Percentiles rank a stretch among this genome's conserved stretches.
These are phyloP conservation scores for Neurospora discreta DNA, from an alignment of 495 filamentous ascomycete genomes.

Conservation along the genomic window DNA sequence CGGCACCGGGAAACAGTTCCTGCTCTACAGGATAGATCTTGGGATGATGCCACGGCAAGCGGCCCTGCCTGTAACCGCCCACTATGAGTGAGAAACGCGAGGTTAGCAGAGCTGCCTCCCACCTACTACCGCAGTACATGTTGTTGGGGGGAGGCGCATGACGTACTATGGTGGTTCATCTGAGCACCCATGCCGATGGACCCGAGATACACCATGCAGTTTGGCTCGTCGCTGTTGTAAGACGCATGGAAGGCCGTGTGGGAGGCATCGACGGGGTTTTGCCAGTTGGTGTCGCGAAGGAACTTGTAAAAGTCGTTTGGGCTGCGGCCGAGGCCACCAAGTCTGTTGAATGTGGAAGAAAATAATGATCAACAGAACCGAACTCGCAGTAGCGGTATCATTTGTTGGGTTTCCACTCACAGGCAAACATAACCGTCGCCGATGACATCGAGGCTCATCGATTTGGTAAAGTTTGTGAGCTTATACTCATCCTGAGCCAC, in stretches of 20 bases:
- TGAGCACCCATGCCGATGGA: background rate
- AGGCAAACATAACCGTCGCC: constrained; percentile 17
- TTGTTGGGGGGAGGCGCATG: background rate
- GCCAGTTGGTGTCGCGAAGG: constrained; percentile 29
- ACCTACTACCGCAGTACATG: background rate
- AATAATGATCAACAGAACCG: background rate
- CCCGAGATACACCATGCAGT: background rate
- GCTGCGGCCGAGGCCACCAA: background rate
- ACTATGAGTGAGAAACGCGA: constrained; percentile 14
- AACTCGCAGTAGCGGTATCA: background rate
- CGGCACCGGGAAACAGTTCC: background rate
- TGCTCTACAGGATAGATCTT: constrained; percentile 25
- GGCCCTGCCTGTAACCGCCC: constrained; percentile 37
- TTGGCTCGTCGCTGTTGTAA: constrained; percentile 26
- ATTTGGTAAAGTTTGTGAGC: constrained; percentile 31
- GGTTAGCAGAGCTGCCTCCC: background rate
- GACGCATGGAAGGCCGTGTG: constrained; percentile 31
- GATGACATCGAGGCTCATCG: constrained; percentile 24
- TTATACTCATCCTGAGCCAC: constrained; percentile 33
- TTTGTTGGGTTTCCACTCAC: background rate
- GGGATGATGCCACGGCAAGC: constrained; percentile 40
- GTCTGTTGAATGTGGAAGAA: background rate
- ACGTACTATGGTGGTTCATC: background rate
- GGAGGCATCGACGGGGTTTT: constrained; percentile 23
- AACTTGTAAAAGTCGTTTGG: constrained; percentile 10